Percentiles rank a stretch among this genome's conserved stretches.
Evolutionary conservation across 1,139 yeast genomes (phyloP).

Genomic region (Schizosaccharomyces versatilis): DNA sequence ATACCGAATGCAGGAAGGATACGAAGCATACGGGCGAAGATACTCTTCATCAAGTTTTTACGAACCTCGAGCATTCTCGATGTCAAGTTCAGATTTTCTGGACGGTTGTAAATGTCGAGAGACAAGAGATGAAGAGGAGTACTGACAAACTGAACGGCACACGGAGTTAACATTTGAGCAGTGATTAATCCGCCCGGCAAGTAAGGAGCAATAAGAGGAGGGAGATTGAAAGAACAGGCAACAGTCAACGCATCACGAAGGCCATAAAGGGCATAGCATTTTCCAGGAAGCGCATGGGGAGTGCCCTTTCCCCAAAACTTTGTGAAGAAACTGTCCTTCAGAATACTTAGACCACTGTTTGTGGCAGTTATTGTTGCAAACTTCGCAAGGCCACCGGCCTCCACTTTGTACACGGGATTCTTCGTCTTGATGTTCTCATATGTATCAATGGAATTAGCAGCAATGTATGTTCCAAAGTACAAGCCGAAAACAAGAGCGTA

Average conservation of each 20-base stretch:
- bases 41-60: conserved; percentile 5
- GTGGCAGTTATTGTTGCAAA: conserved; percentile 6
- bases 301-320: conserved; percentile 6
- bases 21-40: conserved; percentile 8
- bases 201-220: conserved; percentile 8
- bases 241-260: conserved; percentile 10
- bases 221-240: conserved; percentile 8
- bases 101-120: conserved; percentile 8
- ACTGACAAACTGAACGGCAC: conserved; percentile 9
- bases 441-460: conserved; percentile 8
- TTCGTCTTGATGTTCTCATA: neutral
- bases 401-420: conserved; percentile 2
- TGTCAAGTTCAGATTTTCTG: neutral
- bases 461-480: conserved; percentile 6
- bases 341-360: conserved; percentile 5
- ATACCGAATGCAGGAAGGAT: conserved; percentile 10
- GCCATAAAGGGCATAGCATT: conserved; percentile 5
- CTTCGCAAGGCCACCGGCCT: conserved; percentile 5
- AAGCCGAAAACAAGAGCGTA: conserved; percentile 6
- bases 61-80: conserved; percentile 3
- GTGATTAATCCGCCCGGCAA: conserved; percentile 5
- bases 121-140: conserved; percentile 10
- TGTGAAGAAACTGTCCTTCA: conserved; percentile 7
- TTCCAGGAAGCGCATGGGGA: conserved; percentile 5
- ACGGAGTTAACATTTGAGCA: conserved; percentile 9